These are phyloP conservation scores for Aurinia saxatilis DNA, from an alignment of 345 rosid species.

Conservation along the genomic window DNA sequence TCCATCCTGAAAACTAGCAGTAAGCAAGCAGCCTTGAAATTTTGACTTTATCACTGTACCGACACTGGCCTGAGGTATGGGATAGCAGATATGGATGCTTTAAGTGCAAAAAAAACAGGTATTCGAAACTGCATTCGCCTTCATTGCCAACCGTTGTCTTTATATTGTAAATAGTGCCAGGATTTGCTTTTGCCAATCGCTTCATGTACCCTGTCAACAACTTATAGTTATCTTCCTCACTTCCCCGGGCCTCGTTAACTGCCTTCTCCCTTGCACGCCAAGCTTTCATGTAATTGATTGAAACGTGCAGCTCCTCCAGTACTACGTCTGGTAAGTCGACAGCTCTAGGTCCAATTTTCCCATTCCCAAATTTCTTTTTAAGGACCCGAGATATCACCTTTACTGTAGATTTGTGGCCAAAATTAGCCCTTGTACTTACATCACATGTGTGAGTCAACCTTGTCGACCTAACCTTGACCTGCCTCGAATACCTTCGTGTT, in stretches of 20 bases:
- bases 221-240: not conserved
- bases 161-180: not conserved
- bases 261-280: not conserved
- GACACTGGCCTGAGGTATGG: not conserved
- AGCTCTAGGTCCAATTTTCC: no score
- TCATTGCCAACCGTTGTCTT: fast-evolving
- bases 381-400: no score
- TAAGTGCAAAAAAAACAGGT: not conserved
- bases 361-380: no score
- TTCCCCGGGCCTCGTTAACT: not conserved
- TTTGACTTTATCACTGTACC: not conserved
- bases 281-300: not conserved
- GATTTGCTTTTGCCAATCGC: not conserved
- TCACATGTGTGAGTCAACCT: no score
- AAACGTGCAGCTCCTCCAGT: no score
- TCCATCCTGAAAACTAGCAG: not conserved
- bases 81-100: not conserved
- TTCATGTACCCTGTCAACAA: not conserved
- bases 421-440: no score
- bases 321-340: no score
- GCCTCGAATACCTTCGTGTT: no score
- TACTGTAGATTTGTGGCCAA: no score
- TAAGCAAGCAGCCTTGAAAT: not conserved
- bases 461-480: no score
- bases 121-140: not conserved